Conservation (phyloP, 495 filamentous ascomycete genomes). For the Haplographium delicatum region DNA sequence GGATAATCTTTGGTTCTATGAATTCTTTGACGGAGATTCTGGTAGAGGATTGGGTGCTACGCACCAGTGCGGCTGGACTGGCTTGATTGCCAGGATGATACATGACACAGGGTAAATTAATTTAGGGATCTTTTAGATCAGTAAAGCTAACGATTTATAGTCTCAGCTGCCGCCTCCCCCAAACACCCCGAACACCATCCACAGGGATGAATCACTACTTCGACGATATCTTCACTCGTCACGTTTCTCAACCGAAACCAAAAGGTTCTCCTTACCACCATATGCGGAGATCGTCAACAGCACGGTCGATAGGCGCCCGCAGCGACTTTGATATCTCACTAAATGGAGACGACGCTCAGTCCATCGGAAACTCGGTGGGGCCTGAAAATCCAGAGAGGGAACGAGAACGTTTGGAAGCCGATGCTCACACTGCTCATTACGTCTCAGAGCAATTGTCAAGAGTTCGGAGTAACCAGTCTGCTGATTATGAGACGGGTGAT, state of each 20-base stretch:
- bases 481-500: slow-evolving; percentile 48
- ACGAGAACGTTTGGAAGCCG: slow-evolving; percentile 45
- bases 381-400: slow-evolving; percentile 31
- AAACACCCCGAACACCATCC: slow-evolving; percentile 83
- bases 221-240: slow-evolving; percentile 76
- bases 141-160: slow-evolving; percentile 18
- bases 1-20: slow-evolving; percentile 91
- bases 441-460: slow-evolving; percentile 64
- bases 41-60: slow-evolving; percentile 87
- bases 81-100: slow-evolving; percentile 90
- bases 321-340: slow-evolving; percentile 64
- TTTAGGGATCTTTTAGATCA: slow-evolving; percentile 1
- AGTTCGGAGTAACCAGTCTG: slow-evolving; percentile 49
- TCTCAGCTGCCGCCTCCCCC: slow-evolving; percentile 82
- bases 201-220: slow-evolving; percentile 87
- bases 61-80: slow-evolving; percentile 98
- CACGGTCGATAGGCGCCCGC: slow-evolving; percentile 77
- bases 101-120: slow-evolving; percentile 77
- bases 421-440: slow-evolving; percentile 64
- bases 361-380: slow-evolving; percentile 22
- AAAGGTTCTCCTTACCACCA: slow-evolving; percentile 36
- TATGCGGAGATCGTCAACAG: slow-evolving; percentile 76
- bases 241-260: slow-evolving; percentile 28
- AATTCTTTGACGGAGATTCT: slow-evolving; percentile 93
- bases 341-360: slow-evolving; percentile 40